Conservation (phyloP, 768 basidiomycete species). For the Podaxis sp. region DNA sequence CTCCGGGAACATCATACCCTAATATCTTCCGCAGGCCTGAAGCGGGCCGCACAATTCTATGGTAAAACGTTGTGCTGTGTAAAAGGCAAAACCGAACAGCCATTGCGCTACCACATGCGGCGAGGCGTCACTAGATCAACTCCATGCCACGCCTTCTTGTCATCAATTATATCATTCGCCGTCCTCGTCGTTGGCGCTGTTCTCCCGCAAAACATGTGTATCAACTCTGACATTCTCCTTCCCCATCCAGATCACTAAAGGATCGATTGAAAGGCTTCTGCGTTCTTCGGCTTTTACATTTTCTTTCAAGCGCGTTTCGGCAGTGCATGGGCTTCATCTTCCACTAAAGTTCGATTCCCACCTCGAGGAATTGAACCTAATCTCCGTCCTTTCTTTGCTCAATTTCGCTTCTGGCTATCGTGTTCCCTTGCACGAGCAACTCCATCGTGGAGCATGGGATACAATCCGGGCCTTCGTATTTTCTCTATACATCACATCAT, state of each 20-base stretch:
- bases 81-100: neutral
- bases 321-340: conserved; percentile 66
- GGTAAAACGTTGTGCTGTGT: neutral
- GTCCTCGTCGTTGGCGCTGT: neutral
- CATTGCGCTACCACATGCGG: neutral
- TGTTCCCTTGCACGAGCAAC: conserved; percentile 63
- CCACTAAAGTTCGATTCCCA: conserved; percentile 78
- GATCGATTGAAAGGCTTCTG: conserved; percentile 60
- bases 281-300: conserved; percentile 60
- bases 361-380: conserved; percentile 75
- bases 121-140: neutral
- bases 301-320: conserved; percentile 61
- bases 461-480: conserved; percentile 74
- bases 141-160: neutral
- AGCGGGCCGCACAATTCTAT: neutral
- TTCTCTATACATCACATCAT: conserved; percentile 66
- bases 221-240: neutral
- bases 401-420: conserved; percentile 87
- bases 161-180: neutral
- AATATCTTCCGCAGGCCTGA: too few species aligned
- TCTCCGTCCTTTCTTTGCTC: conserved; percentile 74
- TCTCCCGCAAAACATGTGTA: neutral
- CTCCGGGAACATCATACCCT: too few species aligned
- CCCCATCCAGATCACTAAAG: conserved; percentile 48
- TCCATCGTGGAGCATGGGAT: conserved; percentile 82